phyloP scores from a whole-genome alignment of 345 rosid species.

The Carallia pectinifolia region DNA sequence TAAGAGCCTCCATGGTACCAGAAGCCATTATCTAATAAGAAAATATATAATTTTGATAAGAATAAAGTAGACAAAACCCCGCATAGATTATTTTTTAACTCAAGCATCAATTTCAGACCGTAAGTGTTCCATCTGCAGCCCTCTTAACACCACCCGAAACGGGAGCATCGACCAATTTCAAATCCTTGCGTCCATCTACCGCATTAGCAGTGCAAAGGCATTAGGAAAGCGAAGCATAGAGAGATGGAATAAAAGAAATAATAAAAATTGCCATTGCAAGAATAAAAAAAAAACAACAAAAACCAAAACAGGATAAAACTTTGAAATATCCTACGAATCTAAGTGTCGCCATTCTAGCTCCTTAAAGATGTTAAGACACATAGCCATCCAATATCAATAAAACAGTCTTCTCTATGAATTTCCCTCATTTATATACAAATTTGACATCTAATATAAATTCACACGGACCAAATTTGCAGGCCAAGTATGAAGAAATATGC shows the following conservation, averaged over 20 bases:
- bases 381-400: neutral
- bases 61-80: conserved; percentile 11
- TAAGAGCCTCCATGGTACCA: conserved; percentile 77
- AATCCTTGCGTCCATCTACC: conserved; percentile 64
- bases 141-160: conserved; percentile 97
- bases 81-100: conserved; percentile 12
- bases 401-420: neutral
- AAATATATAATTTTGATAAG: conserved; percentile 14
- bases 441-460: too few species aligned
- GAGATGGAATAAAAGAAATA: neutral
- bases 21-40: conserved; percentile 83
- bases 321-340: neutral
- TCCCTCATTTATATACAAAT: too few species aligned
- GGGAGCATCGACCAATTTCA: conserved; percentile 96
- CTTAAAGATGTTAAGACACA: neutral
- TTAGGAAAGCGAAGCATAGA: neutral
- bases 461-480: too few species aligned
- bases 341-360: neutral
- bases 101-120: conserved; percentile 44
- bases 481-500: too few species aligned
- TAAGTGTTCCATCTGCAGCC: conserved; percentile 83
- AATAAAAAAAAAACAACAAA: neutral
- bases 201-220: conserved; percentile 14
- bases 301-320: neutral
- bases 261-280: neutral